Conservation (phyloP, 2,329 filamentous ascomycete species). For the Penicillium glabrum region DNA sequence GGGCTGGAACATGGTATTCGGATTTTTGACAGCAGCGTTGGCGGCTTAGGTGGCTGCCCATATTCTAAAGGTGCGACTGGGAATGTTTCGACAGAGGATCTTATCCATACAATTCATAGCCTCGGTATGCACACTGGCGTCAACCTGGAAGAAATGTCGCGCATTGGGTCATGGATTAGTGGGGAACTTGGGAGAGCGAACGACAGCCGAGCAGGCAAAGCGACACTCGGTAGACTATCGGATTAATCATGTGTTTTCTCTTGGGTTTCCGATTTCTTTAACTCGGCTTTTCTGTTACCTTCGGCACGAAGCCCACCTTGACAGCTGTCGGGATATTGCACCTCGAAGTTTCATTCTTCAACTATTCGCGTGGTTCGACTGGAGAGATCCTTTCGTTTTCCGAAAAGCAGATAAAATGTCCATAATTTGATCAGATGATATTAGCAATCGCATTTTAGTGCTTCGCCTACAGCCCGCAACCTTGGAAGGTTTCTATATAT, state of each 20-base stretch:
- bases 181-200: slow-evolving; percentile 53
- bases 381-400: neutral
- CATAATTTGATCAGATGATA: neutral
- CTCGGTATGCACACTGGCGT: slow-evolving; percentile 62
- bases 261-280: neutral
- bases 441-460: neutral
- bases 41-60: slow-evolving; percentile 64
- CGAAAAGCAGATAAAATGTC: neutral
- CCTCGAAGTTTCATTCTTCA: neutral
- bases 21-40: slow-evolving; percentile 64
- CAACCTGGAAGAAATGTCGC: slow-evolving; percentile 54
- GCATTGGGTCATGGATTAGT: slow-evolving; percentile 59
- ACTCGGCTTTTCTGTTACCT: neutral
- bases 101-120: slow-evolving; percentile 61
- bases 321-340: neutral
- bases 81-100: slow-evolving; percentile 64
- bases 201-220: slow-evolving; percentile 56
- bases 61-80: slow-evolving; percentile 66
- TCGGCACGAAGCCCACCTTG: neutral
- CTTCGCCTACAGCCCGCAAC: no score
- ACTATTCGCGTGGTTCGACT: neutral
- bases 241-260: slow-evolving; percentile 9
- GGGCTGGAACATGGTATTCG: slow-evolving; percentile 63
- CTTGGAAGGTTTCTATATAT: no score
- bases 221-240: slow-evolving; percentile 43